Base-by-base conservation (phyloP, 164 flowering plant species). In the Nymphaea thermarum region DNA sequence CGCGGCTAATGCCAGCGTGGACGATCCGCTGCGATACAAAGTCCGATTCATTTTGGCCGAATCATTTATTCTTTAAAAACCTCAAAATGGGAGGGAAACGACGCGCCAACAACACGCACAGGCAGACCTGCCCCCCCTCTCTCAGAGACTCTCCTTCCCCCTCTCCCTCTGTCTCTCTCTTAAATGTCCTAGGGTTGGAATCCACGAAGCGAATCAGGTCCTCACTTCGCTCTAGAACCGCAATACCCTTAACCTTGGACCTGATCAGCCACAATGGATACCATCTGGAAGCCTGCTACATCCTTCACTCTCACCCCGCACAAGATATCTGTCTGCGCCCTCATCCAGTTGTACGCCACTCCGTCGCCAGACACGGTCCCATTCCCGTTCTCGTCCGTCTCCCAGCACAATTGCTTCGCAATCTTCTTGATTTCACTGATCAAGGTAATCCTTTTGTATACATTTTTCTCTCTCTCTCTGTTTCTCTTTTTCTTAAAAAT, bases 331-430 rank as follows among this genome's bases (percentile, higher is more conserved):
- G 71, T 91, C 8, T 93, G 98, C 79, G 66, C 87, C 3, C 85
- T 93, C n/a, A 71, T 88, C 65, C 89, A 88, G 67, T 71, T 85
- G 65, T 91, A 85, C 67, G 87, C 88, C 0, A 81, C 92, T 6
- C 87, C 94, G 0, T 69, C 81, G 43, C 85, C 82, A 53, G 66
- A 71, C 12, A 72, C 84, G 4, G 77, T 82, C 5, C 90, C 96
- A 2, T 86, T 83, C 70, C 91, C 90, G 10, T 89, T 90, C 80
- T 80, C 93, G 18, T 83, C 97, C n/a, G 80, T 86, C 65, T 70
- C 93, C 67, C 92, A 93, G 74, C 97, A 89, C 81, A 93, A 93
- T 73, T 79, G 86, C 68, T 85, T 93, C 70, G 96, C 86, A 18
- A 60, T 86, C 53, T 89, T 80, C 78, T 64, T 93, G 55, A 18